Conservation (phyloP, 2,329 filamentous ascomycete genomes). For the Dactylellina haptotyla region DNA sequence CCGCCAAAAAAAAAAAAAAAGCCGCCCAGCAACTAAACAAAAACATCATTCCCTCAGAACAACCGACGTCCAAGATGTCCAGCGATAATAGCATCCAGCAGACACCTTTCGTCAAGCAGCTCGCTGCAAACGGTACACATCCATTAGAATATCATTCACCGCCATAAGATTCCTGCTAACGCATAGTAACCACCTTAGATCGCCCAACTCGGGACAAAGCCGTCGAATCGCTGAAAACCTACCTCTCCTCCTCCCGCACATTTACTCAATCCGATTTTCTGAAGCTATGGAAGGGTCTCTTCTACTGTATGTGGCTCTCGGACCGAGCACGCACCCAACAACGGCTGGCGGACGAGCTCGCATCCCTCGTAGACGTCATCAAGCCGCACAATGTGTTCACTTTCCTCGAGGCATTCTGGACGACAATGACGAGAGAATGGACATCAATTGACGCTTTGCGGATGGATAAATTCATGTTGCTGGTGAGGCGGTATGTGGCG, state of each 20-base stretch:
- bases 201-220: constrained; percentile 80
- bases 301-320: constrained; percentile 91
- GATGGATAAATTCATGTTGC: constrained; percentile 91
- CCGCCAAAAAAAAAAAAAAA: constrained; percentile 1
- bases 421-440: constrained; percentile 67
- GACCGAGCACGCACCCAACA: constrained; percentile 90
- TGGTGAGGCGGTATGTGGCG: constrained; percentile 80
- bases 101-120: constrained; percentile 78
- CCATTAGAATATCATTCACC: constrained; percentile 13
- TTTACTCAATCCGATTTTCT: constrained; percentile 77
- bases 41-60: neutral
- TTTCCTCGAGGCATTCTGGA: constrained; percentile 69
- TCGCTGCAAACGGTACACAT: constrained; percentile 82
- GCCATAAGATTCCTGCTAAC: neutral
- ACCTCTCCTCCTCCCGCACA: constrained; percentile 70
- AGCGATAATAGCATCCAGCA: constrained; percentile 45
- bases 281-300: constrained; percentile 94
- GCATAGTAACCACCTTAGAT: constrained; percentile 67
- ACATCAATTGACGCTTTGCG: constrained; percentile 68
- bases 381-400: constrained; percentile 58
- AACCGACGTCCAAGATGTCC: constrained; percentile 22
- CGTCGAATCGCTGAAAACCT: constrained; percentile 78
- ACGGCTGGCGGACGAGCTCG: constrained; percentile 79
- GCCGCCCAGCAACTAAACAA: neutral
- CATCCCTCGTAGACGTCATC: constrained; percentile 65